Percentiles rank a stretch among this genome's conserved stretches.
phyloP scores from a whole-genome alignment of 2,329 filamentous ascomycete genomes.

The Chrysosporium keratinophilum region DNA sequence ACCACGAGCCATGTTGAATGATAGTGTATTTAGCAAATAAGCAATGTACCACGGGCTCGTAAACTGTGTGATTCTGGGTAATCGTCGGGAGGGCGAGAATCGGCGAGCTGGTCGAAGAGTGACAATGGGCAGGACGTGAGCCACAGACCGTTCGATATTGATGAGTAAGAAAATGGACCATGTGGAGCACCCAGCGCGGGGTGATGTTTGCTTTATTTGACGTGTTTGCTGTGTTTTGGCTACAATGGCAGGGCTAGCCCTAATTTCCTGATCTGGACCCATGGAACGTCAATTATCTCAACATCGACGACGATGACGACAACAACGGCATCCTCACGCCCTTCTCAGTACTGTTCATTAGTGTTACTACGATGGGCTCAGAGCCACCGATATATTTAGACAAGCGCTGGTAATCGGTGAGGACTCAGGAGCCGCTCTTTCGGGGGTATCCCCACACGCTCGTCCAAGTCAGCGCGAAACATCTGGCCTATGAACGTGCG shows the following conservation, averaged over 20 bases:
- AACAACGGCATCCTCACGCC: background rate
- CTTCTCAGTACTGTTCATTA: no score
- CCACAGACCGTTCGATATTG: no score
- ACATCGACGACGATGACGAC: background rate
- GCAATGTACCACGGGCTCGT: background rate
- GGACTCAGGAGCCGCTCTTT: background rate
- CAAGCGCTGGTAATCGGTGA: background rate
- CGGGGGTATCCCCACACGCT: background rate
- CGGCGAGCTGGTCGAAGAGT: no score
- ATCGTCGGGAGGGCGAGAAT: no score
- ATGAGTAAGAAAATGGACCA: no score
- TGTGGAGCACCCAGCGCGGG: background rate
- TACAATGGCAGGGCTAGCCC: background rate
- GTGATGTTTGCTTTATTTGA: background rate
- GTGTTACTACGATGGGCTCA: no score
- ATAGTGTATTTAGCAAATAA: background rate
- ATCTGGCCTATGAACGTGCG: slow-evolving; percentile 7
- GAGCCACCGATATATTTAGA: slow-evolving; percentile 2
- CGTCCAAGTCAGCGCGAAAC: slow-evolving; percentile 3
- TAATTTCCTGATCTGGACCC: background rate
- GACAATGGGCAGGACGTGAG: no score
- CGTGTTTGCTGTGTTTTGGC: background rate
- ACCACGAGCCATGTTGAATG: slow-evolving; percentile 65
- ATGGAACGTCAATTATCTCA: background rate
- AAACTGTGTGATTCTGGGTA: background rate